phyloP scores from a whole-genome alignment of 306 rosid species.

The Senna siamea region DNA sequence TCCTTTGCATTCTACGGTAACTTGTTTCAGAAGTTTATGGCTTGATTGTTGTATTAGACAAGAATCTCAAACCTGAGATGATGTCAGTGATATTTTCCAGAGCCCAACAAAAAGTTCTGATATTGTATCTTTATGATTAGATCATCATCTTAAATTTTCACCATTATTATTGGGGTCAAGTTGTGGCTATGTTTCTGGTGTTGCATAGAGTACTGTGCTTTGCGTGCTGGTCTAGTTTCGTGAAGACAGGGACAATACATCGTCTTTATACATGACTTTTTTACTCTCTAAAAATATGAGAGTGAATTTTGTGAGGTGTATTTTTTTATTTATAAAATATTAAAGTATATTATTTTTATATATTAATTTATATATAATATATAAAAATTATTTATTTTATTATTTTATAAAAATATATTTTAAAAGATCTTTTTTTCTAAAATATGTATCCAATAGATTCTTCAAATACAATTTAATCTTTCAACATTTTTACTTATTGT shows the following conservation, averaged over 20 bases:
- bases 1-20: neutral
- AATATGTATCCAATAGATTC: no score
- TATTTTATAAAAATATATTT: no score
- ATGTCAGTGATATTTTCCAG: slow-evolving; percentile 31
- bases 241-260: slow-evolving; percentile 47
- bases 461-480: no score
- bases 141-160: neutral
- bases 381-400: no score
- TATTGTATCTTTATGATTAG: neutral
- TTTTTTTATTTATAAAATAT: no score
- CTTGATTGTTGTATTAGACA: neutral
- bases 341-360: no score
- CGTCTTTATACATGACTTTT: neutral
- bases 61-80: slow-evolving; percentile 33
- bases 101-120: no score
- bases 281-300: no score
- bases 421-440: no score
- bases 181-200: neutral
- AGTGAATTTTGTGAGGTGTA: no score
- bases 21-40: neutral
- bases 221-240: slow-evolving; percentile 42
- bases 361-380: no score
- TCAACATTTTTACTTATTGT: no score
- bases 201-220: slow-evolving; percentile 5
- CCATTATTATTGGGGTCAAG: neutral